These are phyloP conservation scores for Sclerotinia nivalis DNA, from an alignment of 2,329 filamentous ascomycete genomes.

Conservation along the genomic window DNA sequence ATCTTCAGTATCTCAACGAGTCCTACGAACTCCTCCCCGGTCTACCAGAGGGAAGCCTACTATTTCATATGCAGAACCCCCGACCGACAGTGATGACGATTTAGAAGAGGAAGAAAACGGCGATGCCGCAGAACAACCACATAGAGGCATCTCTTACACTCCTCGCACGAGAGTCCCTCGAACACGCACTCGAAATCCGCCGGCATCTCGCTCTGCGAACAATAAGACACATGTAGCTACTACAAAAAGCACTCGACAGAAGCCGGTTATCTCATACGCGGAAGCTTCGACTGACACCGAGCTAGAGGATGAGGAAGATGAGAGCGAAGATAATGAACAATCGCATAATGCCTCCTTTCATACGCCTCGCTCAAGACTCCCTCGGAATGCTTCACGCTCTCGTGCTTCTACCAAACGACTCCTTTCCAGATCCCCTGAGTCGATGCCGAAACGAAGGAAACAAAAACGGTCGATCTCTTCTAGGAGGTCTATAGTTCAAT, in stretches of 20 bases:
- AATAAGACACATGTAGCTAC: constrained; percentile 18
- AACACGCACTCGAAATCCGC: constrained; percentile 3
- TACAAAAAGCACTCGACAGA: constrained; percentile 32
- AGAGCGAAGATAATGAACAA: constrained; percentile 12
- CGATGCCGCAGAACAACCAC: not conserved
- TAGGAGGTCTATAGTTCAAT: constrained; percentile 15
- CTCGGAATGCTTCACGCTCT: not conserved
- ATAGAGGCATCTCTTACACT: not conserved
- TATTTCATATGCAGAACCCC: constrained; percentile 22
- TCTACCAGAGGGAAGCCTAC: constrained; percentile 15
- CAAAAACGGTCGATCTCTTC: constrained; percentile 22
- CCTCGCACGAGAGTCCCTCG: constrained; percentile 9
- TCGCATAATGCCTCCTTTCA: not conserved
- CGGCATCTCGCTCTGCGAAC: constrained; percentile 22
- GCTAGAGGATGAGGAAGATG: constrained; percentile 14
- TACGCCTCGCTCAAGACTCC: not conserved
- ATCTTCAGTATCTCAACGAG: not conserved
- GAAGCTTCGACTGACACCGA: constrained; percentile 32
- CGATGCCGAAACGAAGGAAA: constrained; percentile 31
- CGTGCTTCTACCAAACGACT: constrained; percentile 17
- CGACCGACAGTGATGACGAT: constrained; percentile 21
- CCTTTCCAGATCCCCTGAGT: constrained; percentile 24
- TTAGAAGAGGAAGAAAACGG: constrained; percentile 5
- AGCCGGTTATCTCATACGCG: constrained; percentile 36
- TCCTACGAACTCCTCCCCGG: constrained; percentile 14